phyloP scores from a whole-genome alignment of 805 yeast species.

The Kuraishia floccosa region DNA sequence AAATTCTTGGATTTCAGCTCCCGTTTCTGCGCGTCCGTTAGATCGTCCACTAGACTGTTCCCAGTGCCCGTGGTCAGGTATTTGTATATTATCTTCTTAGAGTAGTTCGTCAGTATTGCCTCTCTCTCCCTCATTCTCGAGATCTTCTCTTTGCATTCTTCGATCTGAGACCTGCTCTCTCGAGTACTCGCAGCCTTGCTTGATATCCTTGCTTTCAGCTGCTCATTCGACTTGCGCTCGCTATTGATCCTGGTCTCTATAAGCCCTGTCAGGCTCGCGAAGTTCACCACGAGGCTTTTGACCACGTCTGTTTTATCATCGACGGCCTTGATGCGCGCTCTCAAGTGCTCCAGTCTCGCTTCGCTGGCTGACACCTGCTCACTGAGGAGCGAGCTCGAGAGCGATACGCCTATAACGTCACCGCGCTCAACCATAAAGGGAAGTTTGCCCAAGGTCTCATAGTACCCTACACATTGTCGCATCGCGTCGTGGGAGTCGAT shows the following conservation, averaged over 20 bases:
- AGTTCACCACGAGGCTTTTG: conserved; percentile 2
- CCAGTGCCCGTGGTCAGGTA: conserved; percentile 14
- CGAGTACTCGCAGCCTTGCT: background rate
- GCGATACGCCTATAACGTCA: conserved; percentile 14
- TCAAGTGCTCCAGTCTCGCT: background rate
- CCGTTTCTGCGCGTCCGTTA: conserved; percentile 8
- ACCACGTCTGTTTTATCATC: conserved; percentile 2
- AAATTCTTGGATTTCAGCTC: conserved; percentile 12
- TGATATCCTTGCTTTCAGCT: conserved; percentile 3
- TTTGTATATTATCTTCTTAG: conserved; percentile 14
- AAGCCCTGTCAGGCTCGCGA: conserved; percentile 2
- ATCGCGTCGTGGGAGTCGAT: too few relatives aligned
- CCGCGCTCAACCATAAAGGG: conserved; percentile 18
- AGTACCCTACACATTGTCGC: too few relatives aligned
- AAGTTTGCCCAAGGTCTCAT: conserved; percentile 11
- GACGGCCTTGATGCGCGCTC: conserved; percentile 3
- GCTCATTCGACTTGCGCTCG: conserved; percentile 4
- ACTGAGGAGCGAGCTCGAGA: conserved; percentile 9
- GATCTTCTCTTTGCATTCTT: background rate
- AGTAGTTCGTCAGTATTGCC: conserved; percentile 10
- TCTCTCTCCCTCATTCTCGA: conserved; percentile 7
- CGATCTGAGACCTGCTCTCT: background rate
- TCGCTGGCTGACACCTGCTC: conserved; percentile 7
- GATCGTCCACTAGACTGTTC: conserved; percentile 12
- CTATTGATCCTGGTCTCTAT: conserved; percentile 4